These are phyloP conservation scores for Triangularia setosa DNA, from an alignment of 2,329 filamentous ascomycete species.

Conservation along the genomic window DNA sequence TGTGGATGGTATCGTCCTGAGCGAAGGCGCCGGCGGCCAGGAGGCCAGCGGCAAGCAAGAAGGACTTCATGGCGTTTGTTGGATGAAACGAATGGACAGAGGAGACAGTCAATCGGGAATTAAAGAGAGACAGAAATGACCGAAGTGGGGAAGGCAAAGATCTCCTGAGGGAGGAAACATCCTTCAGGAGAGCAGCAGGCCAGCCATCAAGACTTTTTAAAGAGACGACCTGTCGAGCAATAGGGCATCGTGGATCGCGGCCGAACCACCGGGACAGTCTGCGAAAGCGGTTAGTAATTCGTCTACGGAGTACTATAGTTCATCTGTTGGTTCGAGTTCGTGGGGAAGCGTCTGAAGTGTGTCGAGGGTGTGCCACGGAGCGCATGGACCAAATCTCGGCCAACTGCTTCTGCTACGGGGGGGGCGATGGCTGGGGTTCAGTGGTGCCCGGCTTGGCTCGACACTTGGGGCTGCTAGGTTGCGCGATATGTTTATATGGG, in stretches of 20 bases:
- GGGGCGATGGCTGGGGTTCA: not conserved
- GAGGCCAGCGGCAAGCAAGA: conserved; percentile 17
- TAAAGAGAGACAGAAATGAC: not conserved
- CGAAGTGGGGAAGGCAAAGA: not conserved
- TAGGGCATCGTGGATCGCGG: not conserved
- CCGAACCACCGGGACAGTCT: not conserved
- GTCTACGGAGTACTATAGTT: not conserved
- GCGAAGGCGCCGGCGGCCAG: conserved; percentile 14
- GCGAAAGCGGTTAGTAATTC: not conserved
- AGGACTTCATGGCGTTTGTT: conserved; percentile 16
- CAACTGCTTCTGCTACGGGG: not conserved
- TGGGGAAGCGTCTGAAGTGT: not conserved
- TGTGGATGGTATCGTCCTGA: not conserved
- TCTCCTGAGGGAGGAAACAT: conserved; percentile 1
- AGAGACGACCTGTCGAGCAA: not conserved
- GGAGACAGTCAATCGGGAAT: not conserved
- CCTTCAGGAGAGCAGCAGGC: not conserved
- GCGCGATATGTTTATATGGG: not conserved
- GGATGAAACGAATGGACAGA: conserved; percentile 5
- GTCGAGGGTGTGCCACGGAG: not conserved
- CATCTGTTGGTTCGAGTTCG: not conserved
- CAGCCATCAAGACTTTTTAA: not conserved
- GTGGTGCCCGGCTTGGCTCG: not conserved
- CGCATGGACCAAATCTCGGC: not conserved
- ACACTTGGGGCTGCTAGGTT: not conserved